phyloP scores from a whole-genome alignment of 2,329 filamentous ascomycete species.

The Penicillium expansum region DNA sequence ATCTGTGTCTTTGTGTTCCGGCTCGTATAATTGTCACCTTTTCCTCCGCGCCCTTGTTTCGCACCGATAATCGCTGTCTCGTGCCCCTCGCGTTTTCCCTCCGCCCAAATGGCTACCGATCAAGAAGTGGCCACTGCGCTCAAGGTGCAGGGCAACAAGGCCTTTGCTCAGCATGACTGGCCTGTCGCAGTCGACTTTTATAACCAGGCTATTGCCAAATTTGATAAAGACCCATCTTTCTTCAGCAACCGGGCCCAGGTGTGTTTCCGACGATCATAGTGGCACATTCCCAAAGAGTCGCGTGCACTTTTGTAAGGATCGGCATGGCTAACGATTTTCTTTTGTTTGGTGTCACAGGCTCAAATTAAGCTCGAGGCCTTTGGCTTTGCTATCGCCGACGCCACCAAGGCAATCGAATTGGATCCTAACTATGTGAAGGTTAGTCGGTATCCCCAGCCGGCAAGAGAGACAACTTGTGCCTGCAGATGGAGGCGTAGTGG shows the following conservation, averaged over 20 bases:
- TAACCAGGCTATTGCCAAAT: conserved; percentile 78
- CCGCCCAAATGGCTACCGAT: conserved; percentile 42
- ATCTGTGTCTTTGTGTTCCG: conserved; percentile 9
- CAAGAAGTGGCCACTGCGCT: conserved; percentile 72
- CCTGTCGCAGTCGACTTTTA: conserved; percentile 77
- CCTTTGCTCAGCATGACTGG: conserved; percentile 87
- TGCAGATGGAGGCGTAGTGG: not conserved
- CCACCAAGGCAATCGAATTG: conserved; percentile 84
- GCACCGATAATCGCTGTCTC: conserved; percentile 26
- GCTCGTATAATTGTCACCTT: not conserved
- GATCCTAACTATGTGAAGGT: conserved; percentile 89
- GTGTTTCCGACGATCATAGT: conserved; percentile 32
- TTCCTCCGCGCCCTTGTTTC: conserved; percentile 2
- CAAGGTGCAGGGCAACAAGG: conserved; percentile 93
- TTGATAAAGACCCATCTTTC: conserved; percentile 82
- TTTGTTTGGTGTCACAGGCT: conserved; percentile 54
- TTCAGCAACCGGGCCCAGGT: conserved; percentile 96
- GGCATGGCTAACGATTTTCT: not conserved
- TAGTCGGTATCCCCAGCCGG: conserved; percentile 17
- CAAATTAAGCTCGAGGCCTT: conserved; percentile 95
- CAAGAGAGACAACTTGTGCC: not conserved
- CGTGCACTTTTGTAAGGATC: not conserved
- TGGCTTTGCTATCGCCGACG: conserved; percentile 87
- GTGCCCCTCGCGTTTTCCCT: conserved; percentile 23
- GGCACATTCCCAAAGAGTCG: conserved; percentile 14